phyloP scores from a whole-genome alignment of 2,329 filamentous ascomycete species.

The Trichocomaceae sp. region DNA sequence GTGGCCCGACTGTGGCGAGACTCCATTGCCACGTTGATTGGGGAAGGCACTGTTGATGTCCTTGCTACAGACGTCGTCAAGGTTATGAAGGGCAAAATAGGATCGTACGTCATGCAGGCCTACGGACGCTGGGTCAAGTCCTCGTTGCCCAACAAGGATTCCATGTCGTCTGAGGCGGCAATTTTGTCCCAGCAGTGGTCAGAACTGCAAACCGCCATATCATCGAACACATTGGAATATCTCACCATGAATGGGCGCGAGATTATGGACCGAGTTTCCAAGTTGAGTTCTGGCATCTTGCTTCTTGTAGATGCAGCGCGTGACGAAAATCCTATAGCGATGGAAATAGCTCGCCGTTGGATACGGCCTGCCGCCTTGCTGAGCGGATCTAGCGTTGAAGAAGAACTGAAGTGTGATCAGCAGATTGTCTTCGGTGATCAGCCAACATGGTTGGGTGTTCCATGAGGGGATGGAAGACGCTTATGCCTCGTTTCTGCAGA shows the following conservation, averaged over 20 bases:
- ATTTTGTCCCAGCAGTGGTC: slow-evolving; percentile 12
- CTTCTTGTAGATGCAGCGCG: slow-evolving; percentile 26
- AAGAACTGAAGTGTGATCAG: not conserved
- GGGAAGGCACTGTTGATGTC: slow-evolving; percentile 66
- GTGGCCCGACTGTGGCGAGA: slow-evolving; percentile 60
- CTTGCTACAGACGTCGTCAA: slow-evolving; percentile 49
- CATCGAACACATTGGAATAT: slow-evolving; percentile 16
- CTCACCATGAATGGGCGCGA: slow-evolving; percentile 22
- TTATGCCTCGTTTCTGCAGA: no score
- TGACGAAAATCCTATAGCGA: slow-evolving; percentile 23
- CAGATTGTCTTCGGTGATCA: slow-evolving; percentile 7
- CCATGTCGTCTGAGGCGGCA: slow-evolving; percentile 37
- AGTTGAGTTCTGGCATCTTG: slow-evolving; percentile 23
- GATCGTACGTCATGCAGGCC: slow-evolving; percentile 13
- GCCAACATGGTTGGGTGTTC: no score
- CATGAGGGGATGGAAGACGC: no score
- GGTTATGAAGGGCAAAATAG: not conserved
- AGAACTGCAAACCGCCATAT: not conserved
- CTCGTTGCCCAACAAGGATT: slow-evolving; percentile 33
- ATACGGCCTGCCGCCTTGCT: not conserved
- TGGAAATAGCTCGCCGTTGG: slow-evolving; percentile 17
- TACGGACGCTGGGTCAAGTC: slow-evolving; percentile 39
- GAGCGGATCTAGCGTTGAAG: not conserved
- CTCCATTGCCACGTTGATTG: slow-evolving; percentile 45
- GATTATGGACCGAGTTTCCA: slow-evolving; percentile 23